Evolutionary conservation across 1,284 basidiomycete genomes (phyloP), one percentile per base, ranked within the genome.

Genomic region (Cystobasidium slooffiae): DNA sequence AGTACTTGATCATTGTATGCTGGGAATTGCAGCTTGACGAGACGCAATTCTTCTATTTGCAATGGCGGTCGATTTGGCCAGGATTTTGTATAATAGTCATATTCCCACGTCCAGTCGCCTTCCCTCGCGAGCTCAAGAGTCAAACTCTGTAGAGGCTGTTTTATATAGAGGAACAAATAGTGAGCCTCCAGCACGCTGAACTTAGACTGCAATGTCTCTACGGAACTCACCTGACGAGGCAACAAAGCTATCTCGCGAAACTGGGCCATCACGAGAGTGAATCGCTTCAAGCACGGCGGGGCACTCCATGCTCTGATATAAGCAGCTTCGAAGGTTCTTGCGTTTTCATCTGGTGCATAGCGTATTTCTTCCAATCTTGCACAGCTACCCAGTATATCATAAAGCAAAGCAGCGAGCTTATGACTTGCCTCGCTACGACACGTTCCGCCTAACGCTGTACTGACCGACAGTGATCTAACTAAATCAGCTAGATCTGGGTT

Each of bases 31-130:
- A 73, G 52, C 14, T 49, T 56, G 18, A 62, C 43, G 6, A 73
- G 39, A 3, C 47, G 44, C 9, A 73, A 51, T n/a, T 65, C 53
- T n/a, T 62, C 22, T 20, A 61, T 51, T 49, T 62, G 47, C 12
- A 73, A 18, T 9, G 41, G 61, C 1, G 49, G 12, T 61, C 51
- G 51, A 55, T 52, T 65, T 31, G 64, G 64, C 64, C 64, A 66
- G 31, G 52, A 52, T 43, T 37, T 37, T 14, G 52, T 64, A 43
- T 22, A 73, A 16, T 41, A 72, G 24, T 73, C 70, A 20, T 73
- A 73, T 51, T 73, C 70, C 70, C 70, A 73, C 18, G 24, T 41
- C 39, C 63, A 62, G 41, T 73, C 70, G 5, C 70, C 70, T 9
- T 65, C 70, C 41, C 53, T 46, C 18, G 70, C 70, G 9, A 66